Base-by-base conservation (phyloP, 345 rosid species). In the Eucalyptus dawsonii region DNA sequence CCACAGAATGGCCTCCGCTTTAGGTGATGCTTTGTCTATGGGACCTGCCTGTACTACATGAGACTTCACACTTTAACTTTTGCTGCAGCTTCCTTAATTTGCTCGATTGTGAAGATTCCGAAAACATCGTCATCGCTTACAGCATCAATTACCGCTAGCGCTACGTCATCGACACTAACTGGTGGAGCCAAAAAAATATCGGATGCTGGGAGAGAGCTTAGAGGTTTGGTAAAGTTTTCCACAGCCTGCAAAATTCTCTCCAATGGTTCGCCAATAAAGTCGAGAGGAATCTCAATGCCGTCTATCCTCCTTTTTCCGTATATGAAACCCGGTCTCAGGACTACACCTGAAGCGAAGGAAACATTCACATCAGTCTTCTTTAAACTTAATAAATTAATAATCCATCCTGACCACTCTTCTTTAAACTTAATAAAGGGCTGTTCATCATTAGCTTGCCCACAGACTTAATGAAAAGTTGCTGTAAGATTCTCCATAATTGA, bases 41-140 rank as follows among this genome's bases (percentile, higher is more conserved):
- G 47, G 85, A 69, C 60, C 83, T 88, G 89, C 80, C 80, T n/a
- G 89, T 29, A 29, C 53, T n/a, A 19, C 80, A 56, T 25, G 45
- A 11, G 44, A 40, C 62, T 49, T 93, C 90, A 95, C 2, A 81
- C 95, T 91, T 90, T 94, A 88, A 93, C 93, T 89, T 95, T 95
- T 16, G 96, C 94, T 17, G 99, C 98, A 22, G 96, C 98, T 93
- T 97, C 97, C 93, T 97, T 97, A 93, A 97, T 97, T 93, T 97
- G 99, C 89, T 97, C 98, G 8, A 97, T 97, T 27, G 98, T 96
- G 95, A 97, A 95, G 91, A 95, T 88, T 85, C 99, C 99, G 22
- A 96, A 97, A 92, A 95, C 88, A 72, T 97, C 98, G 44, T 96
- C 97, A 89, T 96, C 98, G 50, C 88, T 93, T 14, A 97, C 92